Evolutionary conservation across 2,329 filamentous ascomycete genomes (phyloP), one percentile per base, ranked within the genome.

Genomic region (Microcyclosporella mali): DNA sequence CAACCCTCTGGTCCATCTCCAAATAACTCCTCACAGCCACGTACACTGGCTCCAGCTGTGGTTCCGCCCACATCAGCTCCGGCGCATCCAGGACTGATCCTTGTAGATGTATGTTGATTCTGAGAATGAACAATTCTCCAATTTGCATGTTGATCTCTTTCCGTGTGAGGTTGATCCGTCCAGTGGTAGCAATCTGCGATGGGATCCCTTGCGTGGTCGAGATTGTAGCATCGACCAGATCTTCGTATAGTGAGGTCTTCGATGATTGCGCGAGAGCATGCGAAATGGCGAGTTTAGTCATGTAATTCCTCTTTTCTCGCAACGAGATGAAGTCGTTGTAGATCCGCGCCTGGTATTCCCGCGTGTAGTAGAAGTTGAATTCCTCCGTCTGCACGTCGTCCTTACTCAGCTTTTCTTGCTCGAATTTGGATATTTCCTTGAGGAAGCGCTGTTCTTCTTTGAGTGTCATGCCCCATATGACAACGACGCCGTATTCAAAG

Each of bases 301-400:
- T 97, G 70, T 97, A 94, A 66, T 94, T 95, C 59, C 82, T 82
- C 68, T 94, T 95, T 58, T 97, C 90, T 37, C 89, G 78, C 47
- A 98, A 69, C 2, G 87, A 92, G 66, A 98, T 98, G 59, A 98
- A 98, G 67, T 98, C 92, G 67, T 98, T 98, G 76, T 98, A 98
- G 65, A 98, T 98, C 39, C 92, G 84, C 16, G 92, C 88, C 68
- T 98, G 94, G 64, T 98, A 98, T 63, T 97, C 90, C 58, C 85
- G 79, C 2, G 92, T 97, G 70, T 98, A 97, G 72, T 98, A 98
- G 66, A 97, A 98, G 65, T 98, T 98, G 75, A 98, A 98, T 60
- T 90, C 88, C 66, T 98, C 92, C 35, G 88, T 87, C 69, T 98
- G 90, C 21, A 95, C 82, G 56, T 95, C 88, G 60, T 94, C 89